Base-by-base conservation (phyloP, 2,329 filamentous ascomycete genomes). In the Paracamarosporium sp. region DNA sequence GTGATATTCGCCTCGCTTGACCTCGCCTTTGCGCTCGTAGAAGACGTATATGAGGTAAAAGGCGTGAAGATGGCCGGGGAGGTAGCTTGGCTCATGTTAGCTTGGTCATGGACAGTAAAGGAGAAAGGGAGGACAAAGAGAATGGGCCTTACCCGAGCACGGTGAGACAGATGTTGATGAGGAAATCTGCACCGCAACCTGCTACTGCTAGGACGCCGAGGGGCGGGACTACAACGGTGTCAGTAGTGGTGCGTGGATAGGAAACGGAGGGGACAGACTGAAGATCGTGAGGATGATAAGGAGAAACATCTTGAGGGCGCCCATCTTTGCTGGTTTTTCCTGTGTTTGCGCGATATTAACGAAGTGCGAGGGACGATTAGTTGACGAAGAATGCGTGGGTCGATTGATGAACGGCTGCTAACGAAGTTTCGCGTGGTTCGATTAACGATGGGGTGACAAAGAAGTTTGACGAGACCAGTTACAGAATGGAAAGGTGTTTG, bases 21-120 rank as follows among this genome's bases (percentile, higher is more conserved):
- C 82, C 72, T 88, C 85, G 65, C 91, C 88, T 52, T 83, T 84
- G 36, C 89, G 89, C 68, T 91, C 86, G 76, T 89, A 94, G 80
- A 93, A 96, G 61, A 96, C 82, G 74, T 93, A 96, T 77, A 93
- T 87, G 60, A 92, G 65, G 74, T 93, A 95, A 76, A 93, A 93
- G 41, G 90, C 90, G 73, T 93, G 78, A 52, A 94, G 85, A 65
- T 92, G 88, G 7, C 91, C 92, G 0, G 91, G 91, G 50, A 95
- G 77, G 74, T 89, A 91, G n/a, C 86, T 87, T 57, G 1, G 5
- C n/a, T 2, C 2, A 20, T 20, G 28, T 51, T 3, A 28, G 7
- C n/a, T 27, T 55, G 40, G 57, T 43, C 27, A 17, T 41, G 27
- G 53, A 17, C 11, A 43, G 24, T 31, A 11, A 20, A 9, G 27